Evolutionary conservation across 1,284 basidiomycete genomes (phyloP).

Genomic region (Pseudozyma thailandica): DNA sequence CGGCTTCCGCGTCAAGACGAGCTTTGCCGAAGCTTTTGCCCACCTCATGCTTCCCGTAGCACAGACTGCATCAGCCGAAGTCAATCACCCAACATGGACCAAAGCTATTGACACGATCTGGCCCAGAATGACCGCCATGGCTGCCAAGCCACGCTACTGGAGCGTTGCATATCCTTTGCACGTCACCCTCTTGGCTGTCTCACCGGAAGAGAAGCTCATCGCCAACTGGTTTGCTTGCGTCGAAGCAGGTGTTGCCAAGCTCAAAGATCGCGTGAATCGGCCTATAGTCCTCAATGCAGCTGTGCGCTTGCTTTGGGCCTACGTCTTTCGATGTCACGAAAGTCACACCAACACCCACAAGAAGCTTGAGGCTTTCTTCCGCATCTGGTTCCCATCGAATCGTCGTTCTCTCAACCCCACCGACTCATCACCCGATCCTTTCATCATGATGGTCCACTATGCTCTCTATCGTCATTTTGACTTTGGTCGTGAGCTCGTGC

Average conservation of each 20-base stretch:
- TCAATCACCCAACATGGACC: conserved; percentile 93
- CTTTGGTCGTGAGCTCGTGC: conserved; percentile 82
- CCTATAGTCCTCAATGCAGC: conserved; percentile 82
- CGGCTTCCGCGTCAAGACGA: conserved; percentile 82
- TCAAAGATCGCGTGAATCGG: conserved; percentile 86
- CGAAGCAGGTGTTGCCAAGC: conserved; percentile 74
- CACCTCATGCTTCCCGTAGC: conserved; percentile 87
- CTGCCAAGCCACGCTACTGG: conserved; percentile 91
- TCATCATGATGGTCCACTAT: conserved; percentile 84
- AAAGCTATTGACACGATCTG: conserved; percentile 88
- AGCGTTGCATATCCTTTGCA: conserved; percentile 84
- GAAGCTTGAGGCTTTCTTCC: conserved; percentile 81
- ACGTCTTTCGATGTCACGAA: conserved; percentile 90
- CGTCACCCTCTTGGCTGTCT: conserved; percentile 84
- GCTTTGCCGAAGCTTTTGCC: conserved; percentile 85
- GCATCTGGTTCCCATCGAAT: conserved; percentile 82
- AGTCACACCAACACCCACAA: conserved; percentile 79
- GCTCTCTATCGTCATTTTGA: conserved; percentile 86
- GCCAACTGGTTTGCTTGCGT: conserved; percentile 78
- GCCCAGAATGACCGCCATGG: conserved; percentile 86
- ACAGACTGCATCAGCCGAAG: conserved; percentile 91
- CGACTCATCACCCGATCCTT: conserved; percentile 81
- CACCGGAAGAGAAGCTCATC: conserved; percentile 84
- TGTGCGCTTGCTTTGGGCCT: conserved; percentile 88
- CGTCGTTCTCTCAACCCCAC: conserved; percentile 75